A percentile compares a stretch with the other conserved stretches of the same genome.
phyloP scores from a whole-genome alignment of 306 rosid species.

The Lotus japonicus region DNA sequence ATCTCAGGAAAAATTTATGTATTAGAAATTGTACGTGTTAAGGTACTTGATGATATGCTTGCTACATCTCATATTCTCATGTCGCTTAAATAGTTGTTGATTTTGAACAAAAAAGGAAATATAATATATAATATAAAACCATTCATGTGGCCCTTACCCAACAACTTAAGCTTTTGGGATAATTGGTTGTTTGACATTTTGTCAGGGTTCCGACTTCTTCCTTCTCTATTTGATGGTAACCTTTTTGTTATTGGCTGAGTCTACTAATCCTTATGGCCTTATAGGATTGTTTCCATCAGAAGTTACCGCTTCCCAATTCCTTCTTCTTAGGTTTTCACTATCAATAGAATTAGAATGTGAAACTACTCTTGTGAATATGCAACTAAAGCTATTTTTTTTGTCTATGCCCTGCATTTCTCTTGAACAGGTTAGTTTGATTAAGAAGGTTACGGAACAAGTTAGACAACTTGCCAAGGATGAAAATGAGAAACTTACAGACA shows the following conservation, averaged over 20 bases:
- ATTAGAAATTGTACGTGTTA: no score
- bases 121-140: no score
- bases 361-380: not conserved
- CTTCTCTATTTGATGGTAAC: not conserved
- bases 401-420: slow-evolving; percentile 3
- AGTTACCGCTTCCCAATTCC: not conserved
- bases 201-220: no score
- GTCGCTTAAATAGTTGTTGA: no score
- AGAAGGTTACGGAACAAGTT: slow-evolving; percentile 96
- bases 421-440: slow-evolving; percentile 62
- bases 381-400: slow-evolving; percentile 2
- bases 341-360: slow-evolving; percentile 2
- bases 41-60: no score
- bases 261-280: not conserved
- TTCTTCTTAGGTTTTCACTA: not conserved
- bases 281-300: not conserved
- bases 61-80: no score
- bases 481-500: slow-evolving; percentile 60
- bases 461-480: slow-evolving; percentile 76
- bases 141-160: no score
- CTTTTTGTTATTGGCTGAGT: not conserved
- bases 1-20: not conserved
- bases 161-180: no score
- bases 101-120: no score
- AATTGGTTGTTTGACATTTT: no score